Conservation (phyloP, 1,284 basidiomycete species). For the Amylostereum areolatum region DNA sequence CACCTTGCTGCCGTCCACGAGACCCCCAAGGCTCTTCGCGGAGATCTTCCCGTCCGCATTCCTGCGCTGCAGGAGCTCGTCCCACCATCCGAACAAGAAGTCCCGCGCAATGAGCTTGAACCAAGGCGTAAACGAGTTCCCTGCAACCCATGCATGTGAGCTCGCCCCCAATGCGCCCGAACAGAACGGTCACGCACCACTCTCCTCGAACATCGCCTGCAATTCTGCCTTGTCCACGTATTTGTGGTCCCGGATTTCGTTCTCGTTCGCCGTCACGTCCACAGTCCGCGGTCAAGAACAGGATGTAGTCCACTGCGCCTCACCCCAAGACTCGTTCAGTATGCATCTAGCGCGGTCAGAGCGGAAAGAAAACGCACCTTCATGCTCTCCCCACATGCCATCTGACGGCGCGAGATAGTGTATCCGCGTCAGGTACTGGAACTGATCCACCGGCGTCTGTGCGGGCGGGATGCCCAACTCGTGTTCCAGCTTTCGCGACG, state of each 20-base stretch:
- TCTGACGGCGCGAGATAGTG: conserved; percentile 95
- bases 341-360: conserved; percentile 3
- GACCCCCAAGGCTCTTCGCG: conserved; percentile 61
- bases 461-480: conserved; percentile 88
- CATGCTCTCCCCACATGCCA: conserved; percentile 97
- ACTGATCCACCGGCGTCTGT: conserved; percentile 79
- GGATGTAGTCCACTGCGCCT: conserved; percentile 91
- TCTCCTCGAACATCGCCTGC: conserved; percentile 83
- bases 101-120: conserved; percentile 97
- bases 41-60: conserved; percentile 52
- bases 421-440: conserved; percentile 94
- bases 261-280: conserved; percentile 76
- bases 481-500: conserved; percentile 93
- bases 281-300: conserved; percentile 93
- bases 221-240: conserved; percentile 92
- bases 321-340: conserved; percentile 6
- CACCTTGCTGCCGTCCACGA: conserved; percentile 73
- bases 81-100: conserved; percentile 99
- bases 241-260: conserved; percentile 89
- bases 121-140: conserved; percentile 94
- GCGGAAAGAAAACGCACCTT: conserved; percentile 55
- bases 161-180: background rate
- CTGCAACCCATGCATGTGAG: conserved; percentile 33
- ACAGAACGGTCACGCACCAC: conserved; percentile 41
- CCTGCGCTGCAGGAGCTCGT: conserved; percentile 71